Percentiles rank a stretch among this genome's conserved stretches.
These are phyloP conservation scores for Scheffersomyces cryptocercus DNA, from an alignment of 1,139 yeast species.

Conservation along the genomic window DNA sequence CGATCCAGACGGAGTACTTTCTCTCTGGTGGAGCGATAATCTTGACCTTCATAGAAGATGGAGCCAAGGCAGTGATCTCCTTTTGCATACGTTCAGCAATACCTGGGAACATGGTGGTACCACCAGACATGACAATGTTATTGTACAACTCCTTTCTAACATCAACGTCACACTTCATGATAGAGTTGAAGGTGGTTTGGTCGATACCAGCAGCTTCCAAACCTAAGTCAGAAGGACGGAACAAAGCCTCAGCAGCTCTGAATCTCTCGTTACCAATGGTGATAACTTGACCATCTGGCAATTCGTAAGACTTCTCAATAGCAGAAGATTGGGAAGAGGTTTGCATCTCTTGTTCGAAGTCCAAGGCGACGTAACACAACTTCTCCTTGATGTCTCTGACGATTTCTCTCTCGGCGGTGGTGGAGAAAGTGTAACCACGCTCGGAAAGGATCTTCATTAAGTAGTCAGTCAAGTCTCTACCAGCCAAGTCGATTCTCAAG, in stretches of 20 bases:
- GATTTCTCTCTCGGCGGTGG: slow-evolving; percentile 99
- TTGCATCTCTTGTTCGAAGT: slow-evolving; percentile 97
- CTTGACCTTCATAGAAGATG: slow-evolving; percentile 99
- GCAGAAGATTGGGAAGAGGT: slow-evolving; percentile 98
- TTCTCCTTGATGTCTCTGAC: slow-evolving; percentile 99
- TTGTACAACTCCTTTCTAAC: slow-evolving; percentile 99
- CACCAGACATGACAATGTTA: slow-evolving; percentile 99
- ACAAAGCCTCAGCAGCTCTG: slow-evolving; percentile 99
- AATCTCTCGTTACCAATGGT: slow-evolving; percentile 99
- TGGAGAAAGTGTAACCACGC: slow-evolving; percentile 98
- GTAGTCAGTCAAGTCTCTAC: slow-evolving; percentile 99
- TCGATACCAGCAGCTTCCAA: slow-evolving; percentile 99
- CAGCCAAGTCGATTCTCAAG: slow-evolving; percentile 98
- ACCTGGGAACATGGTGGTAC: slow-evolving; percentile 99
- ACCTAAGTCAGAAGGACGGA: slow-evolving; percentile 98
- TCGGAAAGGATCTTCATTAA: slow-evolving; percentile 97
- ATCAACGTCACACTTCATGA: slow-evolving; percentile 98
- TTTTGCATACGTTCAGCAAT: slow-evolving; percentile 99
- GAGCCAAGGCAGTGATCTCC: slow-evolving; percentile 99
- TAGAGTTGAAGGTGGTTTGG: slow-evolving; percentile 98
- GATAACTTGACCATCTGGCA: slow-evolving; percentile 99
- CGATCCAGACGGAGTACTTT: slow-evolving; percentile 99
- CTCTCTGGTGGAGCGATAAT: slow-evolving; percentile 99
- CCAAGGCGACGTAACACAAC: slow-evolving; percentile 96
- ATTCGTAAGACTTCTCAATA: slow-evolving; percentile 97